Conservation (phyloP, 2,329 filamentous ascomycete genomes). For the Penicillium sp. region DNA sequence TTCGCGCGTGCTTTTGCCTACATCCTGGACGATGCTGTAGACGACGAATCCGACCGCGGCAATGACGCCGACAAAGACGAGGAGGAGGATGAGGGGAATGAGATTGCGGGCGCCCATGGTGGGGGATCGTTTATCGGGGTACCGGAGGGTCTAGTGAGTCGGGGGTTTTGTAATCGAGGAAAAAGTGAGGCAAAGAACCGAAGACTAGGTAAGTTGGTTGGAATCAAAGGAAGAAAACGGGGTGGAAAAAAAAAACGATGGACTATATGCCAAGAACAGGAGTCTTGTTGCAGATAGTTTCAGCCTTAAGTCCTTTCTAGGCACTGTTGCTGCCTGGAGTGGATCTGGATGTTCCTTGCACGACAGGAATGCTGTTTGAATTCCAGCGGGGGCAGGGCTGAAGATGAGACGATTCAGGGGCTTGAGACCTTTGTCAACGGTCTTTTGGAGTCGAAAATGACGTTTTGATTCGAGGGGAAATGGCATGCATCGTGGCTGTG, state of each 20-base stretch:
- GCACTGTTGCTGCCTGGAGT: conserved; percentile 6
- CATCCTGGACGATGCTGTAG: conserved; percentile 52
- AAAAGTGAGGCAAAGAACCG: neutral
- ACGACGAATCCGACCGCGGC: conserved; percentile 49
- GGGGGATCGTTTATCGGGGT: neutral
- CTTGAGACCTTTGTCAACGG: neutral
- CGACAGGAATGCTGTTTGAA: neutral
- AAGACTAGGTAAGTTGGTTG: neutral
- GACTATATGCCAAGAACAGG: conserved; percentile 2
- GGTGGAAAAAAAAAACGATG: neutral
- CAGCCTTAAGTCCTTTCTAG: neutral
- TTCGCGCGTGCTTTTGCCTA: conserved; percentile 49
- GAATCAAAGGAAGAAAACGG: neutral
- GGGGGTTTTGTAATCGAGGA: neutral
- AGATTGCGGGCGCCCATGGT: conserved; percentile 32
- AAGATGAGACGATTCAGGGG: neutral
- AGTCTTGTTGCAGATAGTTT: neutral
- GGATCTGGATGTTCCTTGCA: neutral
- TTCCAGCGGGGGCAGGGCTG: neutral
- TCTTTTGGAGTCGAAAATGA: neutral
- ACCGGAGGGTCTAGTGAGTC: neutral
- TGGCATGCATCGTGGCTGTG: neutral
- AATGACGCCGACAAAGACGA: conserved; percentile 44
- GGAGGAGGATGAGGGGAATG: conserved; percentile 50
- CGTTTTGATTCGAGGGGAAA: conserved; percentile 4